These are phyloP conservation scores for Geosmithia morbida DNA, from an alignment of 2,329 filamentous ascomycete species.

Conservation along the genomic window DNA sequence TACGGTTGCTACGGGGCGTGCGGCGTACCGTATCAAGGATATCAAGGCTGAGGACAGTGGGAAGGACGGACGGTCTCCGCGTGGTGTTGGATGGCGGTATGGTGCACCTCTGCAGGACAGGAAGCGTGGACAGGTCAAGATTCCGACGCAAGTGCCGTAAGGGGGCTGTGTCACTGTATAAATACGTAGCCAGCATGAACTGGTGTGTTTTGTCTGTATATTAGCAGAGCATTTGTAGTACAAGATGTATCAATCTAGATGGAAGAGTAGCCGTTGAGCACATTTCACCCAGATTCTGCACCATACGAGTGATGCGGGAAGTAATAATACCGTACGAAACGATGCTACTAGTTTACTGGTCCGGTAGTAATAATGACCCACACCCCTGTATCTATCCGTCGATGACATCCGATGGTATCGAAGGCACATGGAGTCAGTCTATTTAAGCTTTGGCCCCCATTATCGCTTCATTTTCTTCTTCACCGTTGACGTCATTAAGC, in stretches of 20 bases:
- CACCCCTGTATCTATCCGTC: too few relatives aligned
- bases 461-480: neutral
- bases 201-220: neutral
- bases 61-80: constrained; percentile 31
- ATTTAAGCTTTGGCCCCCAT: neutral
- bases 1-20: constrained; percentile 34
- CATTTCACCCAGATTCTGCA: too few relatives aligned
- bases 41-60: constrained; percentile 43
- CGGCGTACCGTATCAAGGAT: constrained; percentile 49
- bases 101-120: constrained; percentile 49
- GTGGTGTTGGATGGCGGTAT: constrained; percentile 47
- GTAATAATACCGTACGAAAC: too few relatives aligned
- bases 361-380: too few relatives aligned
- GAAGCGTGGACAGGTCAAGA: constrained; percentile 50
- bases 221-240: neutral
- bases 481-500: neutral
- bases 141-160: constrained; percentile 47
- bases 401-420: too few relatives aligned
- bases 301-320: too few relatives aligned
- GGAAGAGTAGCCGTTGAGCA: too few relatives aligned
- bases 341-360: too few relatives aligned
- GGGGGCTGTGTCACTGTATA: neutral
- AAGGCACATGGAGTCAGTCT: too few relatives aligned
- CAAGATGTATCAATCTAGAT: neutral
- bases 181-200: neutral